A percentile compares a stretch with the other conserved stretches of the same genome.
phyloP scores from a whole-genome alignment of 345 rosid species.

The Sisymbrium irio region DNA sequence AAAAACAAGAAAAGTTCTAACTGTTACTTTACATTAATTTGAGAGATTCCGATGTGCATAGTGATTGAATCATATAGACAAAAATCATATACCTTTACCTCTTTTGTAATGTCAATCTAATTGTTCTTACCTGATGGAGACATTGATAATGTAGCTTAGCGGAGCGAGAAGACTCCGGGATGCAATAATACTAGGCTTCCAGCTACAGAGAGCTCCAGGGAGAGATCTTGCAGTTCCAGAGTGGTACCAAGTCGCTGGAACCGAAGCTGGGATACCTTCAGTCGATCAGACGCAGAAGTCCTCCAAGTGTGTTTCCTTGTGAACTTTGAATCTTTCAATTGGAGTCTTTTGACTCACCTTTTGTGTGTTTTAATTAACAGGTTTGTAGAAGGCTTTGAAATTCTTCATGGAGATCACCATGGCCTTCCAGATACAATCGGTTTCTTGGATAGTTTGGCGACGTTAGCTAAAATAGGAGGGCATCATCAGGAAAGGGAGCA shows the following conservation, averaged over 20 bases:
- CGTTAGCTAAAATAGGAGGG: conserved; percentile 51
- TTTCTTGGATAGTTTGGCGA: conserved; percentile 65
- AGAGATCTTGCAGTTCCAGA: conserved; percentile 83
- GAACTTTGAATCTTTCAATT: neutral
- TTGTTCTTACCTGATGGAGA: neutral
- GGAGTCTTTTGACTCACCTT: neutral
- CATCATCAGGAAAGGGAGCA: conserved; percentile 65
- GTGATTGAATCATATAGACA: neutral
- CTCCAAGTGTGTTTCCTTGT: conserved; percentile 40
- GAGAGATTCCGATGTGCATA: neutral
- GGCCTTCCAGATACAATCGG: conserved; percentile 68
- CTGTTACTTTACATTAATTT: neutral
- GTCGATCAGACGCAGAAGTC: conserved; percentile 30
- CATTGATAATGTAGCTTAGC: conserved; percentile 51
- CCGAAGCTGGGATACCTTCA: conserved; percentile 46
- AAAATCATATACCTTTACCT: neutral
- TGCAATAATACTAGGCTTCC: conserved; percentile 90
- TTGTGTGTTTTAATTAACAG: conserved; percentile 29
- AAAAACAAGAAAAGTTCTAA: neutral
- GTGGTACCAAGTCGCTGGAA: conserved; percentile 85
- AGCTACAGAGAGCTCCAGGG: conserved; percentile 81
- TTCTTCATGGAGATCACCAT: conserved; percentile 76
- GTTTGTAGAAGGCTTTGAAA: conserved; percentile 63
- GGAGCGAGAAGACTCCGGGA: conserved; percentile 92
- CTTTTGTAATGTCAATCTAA: neutral